Evolutionary conservation across 108 stramenopile species (phyloP), one percentile per base, ranked within the genome.

Genomic region (Craspedostauros australis): DNA sequence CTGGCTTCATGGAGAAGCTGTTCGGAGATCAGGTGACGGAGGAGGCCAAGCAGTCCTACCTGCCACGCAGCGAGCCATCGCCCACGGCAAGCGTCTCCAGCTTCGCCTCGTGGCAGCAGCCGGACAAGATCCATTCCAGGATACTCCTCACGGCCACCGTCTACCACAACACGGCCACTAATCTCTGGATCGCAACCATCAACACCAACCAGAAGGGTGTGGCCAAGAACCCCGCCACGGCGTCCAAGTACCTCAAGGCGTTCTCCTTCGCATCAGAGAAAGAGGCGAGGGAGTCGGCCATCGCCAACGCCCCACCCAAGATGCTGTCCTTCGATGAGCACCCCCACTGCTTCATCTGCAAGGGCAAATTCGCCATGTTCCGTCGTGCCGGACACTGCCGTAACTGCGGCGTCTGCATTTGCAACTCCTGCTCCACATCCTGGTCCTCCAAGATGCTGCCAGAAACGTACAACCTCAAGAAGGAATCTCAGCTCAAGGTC

Each of bases 201-300:
- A 83, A 82, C 43, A 92, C 80, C 5, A 75, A 82, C 50, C 69
- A 73, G 60, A 69, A 59, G 44, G 67, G 67, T 6, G 77, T 72
- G 0, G 54, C 65, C 30, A 56, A 61, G 42, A 64, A 67, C 59
- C 74, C 69, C 34, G 46, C 62, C 7, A 58, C 48, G 14, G 75
- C 74, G 26, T 64, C 62, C 26, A 83, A 75, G 36, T 65, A 66
- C 18, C 61, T 76, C 16, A 84, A 82, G 48, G 86, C 86, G 4
- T 92, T 85, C 52, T 83, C 82, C 7, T 92, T 86, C 48, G 54
- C 65, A 15, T 55, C 79, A 15, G 84, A 92, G 65, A 54, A 70
- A 32, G 79, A 86, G 58, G 91, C 91, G n/a, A 53, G 84, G 21
- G 91, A 87, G 46, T 84, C 82, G n/a, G 91, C 84, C 20, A 86